phyloP scores from a whole-genome alignment of 2,329 filamentous ascomycete genomes.

The Cladosporium sp. region DNA sequence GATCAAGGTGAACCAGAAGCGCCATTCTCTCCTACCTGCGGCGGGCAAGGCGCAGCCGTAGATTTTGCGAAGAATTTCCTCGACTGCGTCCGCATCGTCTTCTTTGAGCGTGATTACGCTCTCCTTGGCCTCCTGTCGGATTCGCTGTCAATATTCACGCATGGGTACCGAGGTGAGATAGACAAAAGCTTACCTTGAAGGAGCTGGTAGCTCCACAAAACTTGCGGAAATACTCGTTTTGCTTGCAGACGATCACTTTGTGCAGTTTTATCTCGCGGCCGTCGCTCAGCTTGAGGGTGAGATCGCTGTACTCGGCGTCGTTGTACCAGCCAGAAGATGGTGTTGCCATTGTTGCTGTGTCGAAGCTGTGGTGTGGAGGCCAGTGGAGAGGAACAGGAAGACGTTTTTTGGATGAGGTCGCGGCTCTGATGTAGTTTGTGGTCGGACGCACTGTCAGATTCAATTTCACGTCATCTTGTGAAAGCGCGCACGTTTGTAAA shows the following conservation, averaged over 20 bases:
- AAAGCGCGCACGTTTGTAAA: neutral
- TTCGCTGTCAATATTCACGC: neutral
- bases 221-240: neutral
- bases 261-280: conserved; percentile 2
- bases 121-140: neutral
- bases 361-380: neutral
- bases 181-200: neutral
- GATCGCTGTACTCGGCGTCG: conserved; percentile 6
- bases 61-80: neutral
- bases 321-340: conserved; percentile 5
- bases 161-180: neutral
- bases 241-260: conserved; percentile 12
- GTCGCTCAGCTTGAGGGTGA: conserved; percentile 10
- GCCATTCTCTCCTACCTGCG: neutral
- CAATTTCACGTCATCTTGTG: neutral
- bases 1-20: neutral
- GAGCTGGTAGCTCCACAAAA: conserved; percentile 1
- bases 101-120: neutral
- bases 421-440: neutral
- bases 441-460: neutral
- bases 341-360: neutral
- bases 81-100: neutral
- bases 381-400: neutral
- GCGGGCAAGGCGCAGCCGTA: neutral
- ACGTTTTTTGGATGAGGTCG: neutral